Conservation (phyloP, 495 filamentous ascomycete species). For the Neurospora sublineolata region DNA sequence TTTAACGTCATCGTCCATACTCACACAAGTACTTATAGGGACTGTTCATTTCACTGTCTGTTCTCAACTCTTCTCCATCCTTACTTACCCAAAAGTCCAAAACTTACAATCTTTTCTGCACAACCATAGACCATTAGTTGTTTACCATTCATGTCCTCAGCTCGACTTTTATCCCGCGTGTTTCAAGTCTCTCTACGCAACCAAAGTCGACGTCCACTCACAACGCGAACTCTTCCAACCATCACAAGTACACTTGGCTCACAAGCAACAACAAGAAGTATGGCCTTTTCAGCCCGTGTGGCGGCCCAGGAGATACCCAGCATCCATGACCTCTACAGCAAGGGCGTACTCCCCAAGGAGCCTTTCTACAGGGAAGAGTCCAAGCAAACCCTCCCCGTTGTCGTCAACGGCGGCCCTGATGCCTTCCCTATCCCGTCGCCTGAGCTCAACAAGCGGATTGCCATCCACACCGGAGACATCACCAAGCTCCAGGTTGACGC, state of each 20-base stretch:
- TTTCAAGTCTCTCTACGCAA: background rate
- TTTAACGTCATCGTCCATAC: background rate
- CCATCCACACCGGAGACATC: conserved; percentile 66
- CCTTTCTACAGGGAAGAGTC: conserved; percentile 5
- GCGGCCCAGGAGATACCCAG: conserved; percentile 48
- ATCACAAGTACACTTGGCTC: background rate
- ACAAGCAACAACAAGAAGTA: background rate
- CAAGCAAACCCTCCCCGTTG: conserved; percentile 3
- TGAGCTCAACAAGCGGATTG: conserved; percentile 59
- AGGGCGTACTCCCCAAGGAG: conserved; percentile 15
- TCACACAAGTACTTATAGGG: background rate
- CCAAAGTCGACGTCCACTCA: background rate
- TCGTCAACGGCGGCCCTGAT: conserved; percentile 11
- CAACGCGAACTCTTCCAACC: background rate
- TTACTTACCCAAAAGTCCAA: too few relatives aligned
- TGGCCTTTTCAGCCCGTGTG: background rate
- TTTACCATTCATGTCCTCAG: background rate
- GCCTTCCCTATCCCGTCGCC: conserved; percentile 29
- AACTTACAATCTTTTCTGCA: background rate
- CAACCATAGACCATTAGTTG: background rate
- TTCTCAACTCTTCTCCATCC: background rate
- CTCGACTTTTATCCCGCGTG: background rate
- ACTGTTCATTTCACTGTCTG: too few relatives aligned
- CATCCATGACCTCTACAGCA: conserved; percentile 48
- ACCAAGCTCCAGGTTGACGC: conserved; percentile 67